Conservation (phyloP, 371 early-diverging fungal genomes). For the Lichtheimia hyalospora region DNA sequence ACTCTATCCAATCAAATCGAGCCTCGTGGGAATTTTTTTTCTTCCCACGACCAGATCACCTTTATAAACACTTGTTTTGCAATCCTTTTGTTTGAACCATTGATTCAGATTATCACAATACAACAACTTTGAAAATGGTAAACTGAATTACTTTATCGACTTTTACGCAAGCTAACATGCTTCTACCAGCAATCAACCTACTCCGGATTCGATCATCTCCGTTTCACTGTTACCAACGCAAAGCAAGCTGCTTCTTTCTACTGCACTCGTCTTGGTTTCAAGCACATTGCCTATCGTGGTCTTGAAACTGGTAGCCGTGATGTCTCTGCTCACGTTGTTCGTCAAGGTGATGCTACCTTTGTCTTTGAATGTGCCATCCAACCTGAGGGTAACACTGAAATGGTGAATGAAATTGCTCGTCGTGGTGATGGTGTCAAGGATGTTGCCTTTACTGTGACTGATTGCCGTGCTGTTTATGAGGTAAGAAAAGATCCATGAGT, state of each 20-base stretch:
- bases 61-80: not conserved
- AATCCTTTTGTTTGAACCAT: too few relatives aligned
- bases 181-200: constrained; percentile 13
- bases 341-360: constrained; percentile 79
- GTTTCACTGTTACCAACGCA: constrained; percentile 90
- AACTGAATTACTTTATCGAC: too few relatives aligned
- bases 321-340: constrained; percentile 83
- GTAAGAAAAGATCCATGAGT: constrained; percentile 1
- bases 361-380: constrained; percentile 91
- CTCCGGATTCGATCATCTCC: constrained; percentile 73
- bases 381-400: constrained; percentile 72
- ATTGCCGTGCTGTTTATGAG: constrained; percentile 76
- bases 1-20: not conserved
- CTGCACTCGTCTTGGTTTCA: constrained; percentile 87
- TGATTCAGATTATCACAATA: too few relatives aligned
- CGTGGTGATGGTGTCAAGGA: constrained; percentile 97
- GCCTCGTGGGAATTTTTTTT: constrained; percentile 4
- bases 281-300: constrained; percentile 90
- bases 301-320: constrained; percentile 94
- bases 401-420: constrained; percentile 70
- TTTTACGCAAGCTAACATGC: too few relatives aligned
- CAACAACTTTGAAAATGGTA: too few relatives aligned
- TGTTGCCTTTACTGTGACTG: constrained; percentile 92
- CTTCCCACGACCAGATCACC: not conserved
- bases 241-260: constrained; percentile 95